Conservation (phyloP, 768 basidiomycete genomes). For the Trametes maxima region DNA sequence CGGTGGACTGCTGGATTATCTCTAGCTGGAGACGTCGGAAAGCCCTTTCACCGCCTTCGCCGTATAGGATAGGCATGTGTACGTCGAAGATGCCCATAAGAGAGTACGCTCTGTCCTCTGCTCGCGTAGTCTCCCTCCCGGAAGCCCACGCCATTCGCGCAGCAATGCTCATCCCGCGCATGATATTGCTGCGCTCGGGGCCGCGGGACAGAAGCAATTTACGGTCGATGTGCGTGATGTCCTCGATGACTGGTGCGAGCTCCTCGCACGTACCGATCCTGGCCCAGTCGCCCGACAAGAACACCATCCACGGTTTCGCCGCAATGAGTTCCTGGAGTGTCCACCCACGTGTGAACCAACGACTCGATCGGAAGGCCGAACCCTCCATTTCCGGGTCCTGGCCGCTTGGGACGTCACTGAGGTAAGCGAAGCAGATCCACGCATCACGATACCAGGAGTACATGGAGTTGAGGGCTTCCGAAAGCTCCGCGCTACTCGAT, state of each 20-base stretch:
- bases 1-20: conserved; percentile 1
- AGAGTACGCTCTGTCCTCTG: conserved; percentile 10
- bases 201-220: not conserved
- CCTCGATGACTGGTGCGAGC: not conserved
- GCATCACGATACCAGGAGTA: not conserved
- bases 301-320: not conserved
- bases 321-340: conserved; percentile 15
- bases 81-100: conserved; percentile 12
- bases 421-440: not conserved
- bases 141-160: conserved; percentile 12
- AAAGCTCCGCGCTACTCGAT: conserved; percentile 4
- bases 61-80: conserved; percentile 12
- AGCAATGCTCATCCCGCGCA: not conserved
- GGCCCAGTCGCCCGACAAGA: conserved; percentile 4
- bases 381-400: not conserved
- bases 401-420: not conserved
- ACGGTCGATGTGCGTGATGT: not conserved
- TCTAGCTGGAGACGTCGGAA: conserved; percentile 12
- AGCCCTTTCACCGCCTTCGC: conserved; percentile 2
- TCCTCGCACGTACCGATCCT: not conserved
- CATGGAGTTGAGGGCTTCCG: conserved; percentile 6
- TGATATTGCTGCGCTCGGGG: not conserved
- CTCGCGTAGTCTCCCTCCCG: not conserved
- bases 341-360: conserved; percentile 14
- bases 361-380: not conserved